phyloP scores from a whole-genome alignment of 257 asterid genomes.

The Plantago ovata region DNA sequence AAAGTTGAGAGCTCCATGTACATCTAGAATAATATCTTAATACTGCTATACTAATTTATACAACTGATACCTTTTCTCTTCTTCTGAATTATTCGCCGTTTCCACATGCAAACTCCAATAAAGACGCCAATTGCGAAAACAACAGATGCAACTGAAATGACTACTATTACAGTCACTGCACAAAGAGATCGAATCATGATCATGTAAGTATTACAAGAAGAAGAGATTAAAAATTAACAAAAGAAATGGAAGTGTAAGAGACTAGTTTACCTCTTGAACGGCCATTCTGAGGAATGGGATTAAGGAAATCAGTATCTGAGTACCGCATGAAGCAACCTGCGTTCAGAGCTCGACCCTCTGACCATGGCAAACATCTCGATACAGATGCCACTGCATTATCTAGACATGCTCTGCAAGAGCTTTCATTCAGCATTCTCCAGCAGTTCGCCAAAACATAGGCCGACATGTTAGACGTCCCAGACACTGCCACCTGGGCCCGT shows the following conservation, averaged over 20 bases:
- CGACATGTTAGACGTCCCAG: slow-evolving; percentile 24
- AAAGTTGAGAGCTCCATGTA: too few relatives aligned
- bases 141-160: slow-evolving; percentile 39
- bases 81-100: slow-evolving; percentile 45
- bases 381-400: slow-evolving; percentile 44
- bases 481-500: slow-evolving; percentile 29
- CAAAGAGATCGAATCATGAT: background rate
- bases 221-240: too few relatives aligned
- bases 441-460: slow-evolving; percentile 60
- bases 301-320: slow-evolving; percentile 57
- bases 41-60: background rate
- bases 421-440: slow-evolving; percentile 46
- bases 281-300: slow-evolving; percentile 40
- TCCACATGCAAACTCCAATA: slow-evolving; percentile 52
- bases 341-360: slow-evolving; percentile 55
- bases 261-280: slow-evolving; percentile 55
- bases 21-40: background rate
- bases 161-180: slow-evolving; percentile 50
- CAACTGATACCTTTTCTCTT: slow-evolving; percentile 63
- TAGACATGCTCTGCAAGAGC: slow-evolving; percentile 50
- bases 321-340: slow-evolving; percentile 70
- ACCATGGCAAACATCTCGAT: slow-evolving; percentile 50
- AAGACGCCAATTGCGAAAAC: slow-evolving; percentile 43
- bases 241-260: background rate
- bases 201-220: background rate